Evolutionary conservation across 371 early-diverging fungal genomes (phyloP).

Genomic region (Lichtheimia ramosa): DNA sequence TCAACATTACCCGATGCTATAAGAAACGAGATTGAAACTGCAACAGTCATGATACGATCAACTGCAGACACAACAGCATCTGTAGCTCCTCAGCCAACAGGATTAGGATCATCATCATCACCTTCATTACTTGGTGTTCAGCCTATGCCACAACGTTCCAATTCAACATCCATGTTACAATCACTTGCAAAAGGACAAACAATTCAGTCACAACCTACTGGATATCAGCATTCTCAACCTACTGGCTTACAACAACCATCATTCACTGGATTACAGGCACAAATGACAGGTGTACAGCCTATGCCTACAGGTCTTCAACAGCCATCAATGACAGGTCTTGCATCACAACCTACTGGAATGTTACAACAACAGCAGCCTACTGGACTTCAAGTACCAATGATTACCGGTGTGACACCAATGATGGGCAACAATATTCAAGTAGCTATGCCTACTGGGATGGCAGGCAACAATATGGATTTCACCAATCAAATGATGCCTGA

Average conservation of each 20-base stretch:
- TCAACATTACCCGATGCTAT: constrained; percentile 34
- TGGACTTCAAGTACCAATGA: constrained; percentile 34
- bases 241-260: constrained; percentile 3
- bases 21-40: constrained; percentile 34
- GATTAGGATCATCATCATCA: background rate
- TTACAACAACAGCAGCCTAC: constrained; percentile 15
- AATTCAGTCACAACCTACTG: constrained; percentile 7
- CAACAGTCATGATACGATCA: constrained; percentile 26
- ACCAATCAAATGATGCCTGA: constrained; percentile 53
- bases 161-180: constrained; percentile 15
- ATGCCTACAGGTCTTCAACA: constrained; percentile 13
- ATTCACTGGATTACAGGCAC: constrained; percentile 11
- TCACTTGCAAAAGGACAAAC: constrained; percentile 8
- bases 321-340: constrained; percentile 11
- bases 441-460: constrained; percentile 47
- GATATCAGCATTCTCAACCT: constrained; percentile 11
- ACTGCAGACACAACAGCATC: constrained; percentile 2
- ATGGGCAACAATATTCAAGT: constrained; percentile 20
- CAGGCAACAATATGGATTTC: constrained; percentile 37
- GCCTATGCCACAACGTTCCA: constrained; percentile 11
- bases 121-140: constrained; percentile 11
- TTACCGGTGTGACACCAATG: constrained; percentile 30
- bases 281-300: constrained; percentile 6
- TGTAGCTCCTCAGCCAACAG: constrained; percentile 9
- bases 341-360: constrained; percentile 19